Conservation (phyloP, 2,329 filamentous ascomycete species). For the Clonostachys rhizophaga region DNA sequence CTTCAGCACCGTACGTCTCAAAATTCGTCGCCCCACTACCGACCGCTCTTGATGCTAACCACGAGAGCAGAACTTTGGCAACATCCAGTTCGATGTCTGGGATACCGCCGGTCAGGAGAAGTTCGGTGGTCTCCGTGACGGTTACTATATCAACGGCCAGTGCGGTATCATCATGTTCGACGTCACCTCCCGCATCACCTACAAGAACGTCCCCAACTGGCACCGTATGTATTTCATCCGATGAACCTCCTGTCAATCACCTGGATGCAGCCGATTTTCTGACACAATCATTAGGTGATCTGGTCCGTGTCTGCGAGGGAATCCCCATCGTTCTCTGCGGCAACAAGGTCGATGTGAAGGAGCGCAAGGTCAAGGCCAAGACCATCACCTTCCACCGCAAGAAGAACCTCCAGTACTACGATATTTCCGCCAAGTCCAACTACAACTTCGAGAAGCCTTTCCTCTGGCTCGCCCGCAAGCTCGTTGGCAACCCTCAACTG, state of each 20-base stretch:
- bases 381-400: conserved; percentile 99
- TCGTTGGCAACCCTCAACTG: conserved; percentile 77
- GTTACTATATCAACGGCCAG: conserved; percentile 99
- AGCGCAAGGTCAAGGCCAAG: conserved; percentile 99
- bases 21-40: conserved; percentile 11
- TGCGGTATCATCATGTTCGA: conserved; percentile 99
- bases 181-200: conserved; percentile 98
- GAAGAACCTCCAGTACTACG: conserved; percentile 99
- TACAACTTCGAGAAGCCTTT: conserved; percentile 99
- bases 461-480: conserved; percentile 98
- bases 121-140: conserved; percentile 98
- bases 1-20: conserved; percentile 85
- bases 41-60: background rate
- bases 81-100: conserved; percentile 99
- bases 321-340: conserved; percentile 97
- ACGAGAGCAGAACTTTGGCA: conserved; percentile 74
- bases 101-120: conserved; percentile 99
- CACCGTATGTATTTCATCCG: conserved; percentile 68
- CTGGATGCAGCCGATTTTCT: background rate
- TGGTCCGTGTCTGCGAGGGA: conserved; percentile 98
- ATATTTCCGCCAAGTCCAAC: conserved; percentile 99
- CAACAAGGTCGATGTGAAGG: conserved; percentile 99
- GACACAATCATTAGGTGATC: conserved; percentile 62
- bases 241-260: background rate
- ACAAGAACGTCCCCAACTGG: conserved; percentile 99